phyloP scores from a whole-genome alignment of 148 eudicot genomes.

The Vaccinium darrowii region DNA sequence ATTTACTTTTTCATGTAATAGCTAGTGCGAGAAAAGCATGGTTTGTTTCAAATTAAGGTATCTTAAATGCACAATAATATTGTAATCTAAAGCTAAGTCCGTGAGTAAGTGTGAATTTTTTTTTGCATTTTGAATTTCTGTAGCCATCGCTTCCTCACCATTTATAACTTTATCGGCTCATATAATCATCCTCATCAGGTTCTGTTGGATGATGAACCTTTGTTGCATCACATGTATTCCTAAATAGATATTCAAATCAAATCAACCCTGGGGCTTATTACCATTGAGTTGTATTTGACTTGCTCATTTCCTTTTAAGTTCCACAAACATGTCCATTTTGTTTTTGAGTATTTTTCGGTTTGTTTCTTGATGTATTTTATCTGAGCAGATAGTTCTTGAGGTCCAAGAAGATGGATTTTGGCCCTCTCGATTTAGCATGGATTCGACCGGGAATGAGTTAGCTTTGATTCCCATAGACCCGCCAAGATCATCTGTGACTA shows the following conservation, averaged over 20 bases:
- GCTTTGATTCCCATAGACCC: conserved; percentile 92
- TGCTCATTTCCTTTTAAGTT: not conserved
- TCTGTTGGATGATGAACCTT: conserved; percentile 4
- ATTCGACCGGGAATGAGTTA: conserved; percentile 68
- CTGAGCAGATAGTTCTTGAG: conserved; percentile 73
- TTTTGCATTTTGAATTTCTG: not conserved
- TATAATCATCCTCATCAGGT: not conserved
- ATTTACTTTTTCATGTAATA: not conserved
- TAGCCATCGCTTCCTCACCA: not conserved
- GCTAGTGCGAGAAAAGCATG: not conserved
- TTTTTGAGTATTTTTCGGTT: conserved; percentile 1
- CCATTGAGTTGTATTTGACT: not conserved
- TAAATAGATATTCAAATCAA: not conserved
- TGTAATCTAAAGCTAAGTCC: not conserved
- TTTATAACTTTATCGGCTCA: not conserved
- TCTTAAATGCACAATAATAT: not conserved
- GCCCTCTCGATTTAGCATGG: conserved; percentile 39
- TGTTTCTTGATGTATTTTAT: not conserved
- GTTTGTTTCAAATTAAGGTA: not conserved
- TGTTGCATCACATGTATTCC: not conserved
- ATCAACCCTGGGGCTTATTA: not conserved
- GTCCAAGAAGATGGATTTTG: conserved; percentile 38
- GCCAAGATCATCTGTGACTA: conserved; percentile 61
- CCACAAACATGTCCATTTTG: not conserved
- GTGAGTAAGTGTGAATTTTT: not conserved